Conservation (phyloP, 495 filamentous ascomycete species). For the Bryoglossum gracile region DNA sequence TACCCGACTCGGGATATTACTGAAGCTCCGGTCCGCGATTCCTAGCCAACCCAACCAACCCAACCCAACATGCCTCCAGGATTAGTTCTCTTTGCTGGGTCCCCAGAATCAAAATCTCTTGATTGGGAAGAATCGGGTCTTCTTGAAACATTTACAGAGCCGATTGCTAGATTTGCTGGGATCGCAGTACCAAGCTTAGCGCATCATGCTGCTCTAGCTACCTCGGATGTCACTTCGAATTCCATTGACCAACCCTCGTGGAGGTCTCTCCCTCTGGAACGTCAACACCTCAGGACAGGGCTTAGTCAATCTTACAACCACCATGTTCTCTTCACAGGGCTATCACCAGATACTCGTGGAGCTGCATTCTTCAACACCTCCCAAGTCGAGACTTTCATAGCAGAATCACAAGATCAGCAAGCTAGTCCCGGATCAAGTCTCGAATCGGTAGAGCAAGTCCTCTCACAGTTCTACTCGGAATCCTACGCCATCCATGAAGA, state of each 20-base stretch:
- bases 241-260: conserved; percentile 32
- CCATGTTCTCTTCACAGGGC: conserved; percentile 31
- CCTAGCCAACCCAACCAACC: no score
- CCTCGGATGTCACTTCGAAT: conserved; percentile 15
- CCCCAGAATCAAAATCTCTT: conserved; percentile 46
- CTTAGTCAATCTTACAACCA: conserved; percentile 37
- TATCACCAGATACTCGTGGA: conserved; percentile 32
- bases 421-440: conserved; percentile 15
- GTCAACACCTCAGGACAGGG: conserved; percentile 31
- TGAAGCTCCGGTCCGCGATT: no score
- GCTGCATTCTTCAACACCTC: conserved; percentile 44
- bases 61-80: conserved; percentile 13
- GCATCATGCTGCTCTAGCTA: no score
- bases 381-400: conserved; percentile 28
- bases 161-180: conserved; percentile 43
- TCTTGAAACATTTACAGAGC: conserved; percentile 35
- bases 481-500: conserved; percentile 60
- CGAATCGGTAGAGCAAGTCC: conserved; percentile 29
- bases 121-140: conserved; percentile 49
- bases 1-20: no score
- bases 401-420: conserved; percentile 22
- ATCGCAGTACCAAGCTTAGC: no score
- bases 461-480: conserved; percentile 65
- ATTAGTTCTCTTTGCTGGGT: conserved; percentile 52
- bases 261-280: conserved; percentile 39